These are phyloP conservation scores for Trichoderma sp. DNA, from an alignment of 2,329 filamentous ascomycete species.

Conservation along the genomic window DNA sequence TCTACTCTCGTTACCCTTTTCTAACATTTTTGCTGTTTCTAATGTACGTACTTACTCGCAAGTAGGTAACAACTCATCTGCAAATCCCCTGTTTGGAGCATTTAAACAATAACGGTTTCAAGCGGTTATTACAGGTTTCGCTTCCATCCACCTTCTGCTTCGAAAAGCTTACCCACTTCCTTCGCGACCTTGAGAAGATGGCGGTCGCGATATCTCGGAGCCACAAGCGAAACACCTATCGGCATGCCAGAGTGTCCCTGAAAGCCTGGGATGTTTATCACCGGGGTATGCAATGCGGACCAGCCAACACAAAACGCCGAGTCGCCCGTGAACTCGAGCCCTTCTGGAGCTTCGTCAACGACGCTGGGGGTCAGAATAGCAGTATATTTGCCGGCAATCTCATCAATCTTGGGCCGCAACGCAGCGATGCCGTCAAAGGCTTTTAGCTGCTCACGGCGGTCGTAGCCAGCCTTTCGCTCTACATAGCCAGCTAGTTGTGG, in stretches of 20 bases:
- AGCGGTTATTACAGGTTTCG: conserved; percentile 13
- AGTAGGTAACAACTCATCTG: background rate
- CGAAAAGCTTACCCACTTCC: conserved; percentile 36
- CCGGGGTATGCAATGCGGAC: conserved; percentile 59
- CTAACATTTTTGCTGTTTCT: background rate
- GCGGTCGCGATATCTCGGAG: conserved; percentile 45
- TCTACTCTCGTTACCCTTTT: background rate
- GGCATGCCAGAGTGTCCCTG: conserved; percentile 52
- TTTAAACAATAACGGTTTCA: background rate
- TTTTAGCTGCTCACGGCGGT: conserved; percentile 47
- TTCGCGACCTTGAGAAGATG: conserved; percentile 44
- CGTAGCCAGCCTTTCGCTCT: conserved; percentile 44
- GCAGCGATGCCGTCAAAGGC: conserved; percentile 53
- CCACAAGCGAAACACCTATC: conserved; percentile 55
- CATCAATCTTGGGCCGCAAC: conserved; percentile 54
- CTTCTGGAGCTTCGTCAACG: conserved; percentile 57
- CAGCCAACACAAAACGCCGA: conserved; percentile 50
- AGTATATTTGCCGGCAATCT: conserved; percentile 48
- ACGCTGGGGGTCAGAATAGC: conserved; percentile 58
- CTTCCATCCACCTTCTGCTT: conserved; percentile 31
- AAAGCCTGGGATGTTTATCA: conserved; percentile 64
- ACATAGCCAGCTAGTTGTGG: conserved; percentile 47
- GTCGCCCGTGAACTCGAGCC: conserved; percentile 51
- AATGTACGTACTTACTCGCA: background rate
- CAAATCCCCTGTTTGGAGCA: background rate